Base-by-base conservation (phyloP, 306 rosid species). In the Heteromeles arbutifolia region DNA sequence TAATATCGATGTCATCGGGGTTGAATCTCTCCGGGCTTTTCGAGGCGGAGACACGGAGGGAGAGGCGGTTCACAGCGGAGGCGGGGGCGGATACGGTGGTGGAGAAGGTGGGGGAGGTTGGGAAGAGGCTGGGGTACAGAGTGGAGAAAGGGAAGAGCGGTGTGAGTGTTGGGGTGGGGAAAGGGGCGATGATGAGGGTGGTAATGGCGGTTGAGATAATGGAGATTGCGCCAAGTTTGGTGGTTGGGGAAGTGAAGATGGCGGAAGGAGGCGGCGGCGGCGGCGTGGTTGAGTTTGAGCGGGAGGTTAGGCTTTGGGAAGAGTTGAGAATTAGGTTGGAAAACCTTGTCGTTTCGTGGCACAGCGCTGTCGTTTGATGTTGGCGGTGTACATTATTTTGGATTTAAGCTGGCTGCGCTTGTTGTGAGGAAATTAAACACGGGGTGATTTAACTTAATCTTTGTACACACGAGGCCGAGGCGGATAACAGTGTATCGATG, bases 1-100 rank as follows among this genome's bases (percentile, higher is more conserved):
- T 94, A 76, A 94, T 94, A 32, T 91, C 95, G 3, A 81, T 94
- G 88, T 92, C 98, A 2, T 87, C 98, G 48, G 98, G 97, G 53
- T 53, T 94, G 86, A 87, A 94, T 34, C 68, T 94, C 70, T 86
- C 95, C 19, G 93, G 98, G 48, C 67, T 94, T 64, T 88, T 94
- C 6, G 96, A 90, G 81, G 65, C 78, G 56, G 45, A 77, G 73
- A 67, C 41, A 21, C 62, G 67, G 69, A 83, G 77, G 39, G 89
- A 85, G 81, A 84, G 82, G 84, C 61, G 94, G 67, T 91, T 92
- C 73, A 90, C 87, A 2, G 81, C 93, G 21, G 83, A 66, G 2
- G 82, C 72, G 31, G 45, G 74, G 4, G 67, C 81, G 74, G 93
- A 50, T 19, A 70, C 11, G 28, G 89, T 90, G 77, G 84, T 82